A percentile compares a stretch with the other conserved stretches of the same genome.
Conservation (phyloP, 1,284 basidiomycete genomes). For the Cerioporus squamosus region DNA sequence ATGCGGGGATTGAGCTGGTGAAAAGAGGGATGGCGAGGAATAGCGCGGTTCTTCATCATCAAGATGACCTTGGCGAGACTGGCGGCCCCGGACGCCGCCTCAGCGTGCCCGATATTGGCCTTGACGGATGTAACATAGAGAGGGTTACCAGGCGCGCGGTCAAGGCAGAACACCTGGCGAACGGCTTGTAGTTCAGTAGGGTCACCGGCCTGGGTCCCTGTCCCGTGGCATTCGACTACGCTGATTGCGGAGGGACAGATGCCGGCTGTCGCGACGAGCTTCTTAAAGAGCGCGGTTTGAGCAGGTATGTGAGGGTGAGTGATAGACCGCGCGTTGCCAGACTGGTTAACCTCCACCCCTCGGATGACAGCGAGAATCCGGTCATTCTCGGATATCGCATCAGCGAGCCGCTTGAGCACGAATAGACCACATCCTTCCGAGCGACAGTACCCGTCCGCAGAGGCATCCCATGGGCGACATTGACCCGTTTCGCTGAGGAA, state of each 20-base stretch:
- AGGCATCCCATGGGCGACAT: slow-evolving; percentile 72
- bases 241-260: slow-evolving; percentile 52
- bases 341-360: slow-evolving; percentile 72
- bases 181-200: slow-evolving; percentile 66
- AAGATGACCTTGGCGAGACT: slow-evolving; percentile 72
- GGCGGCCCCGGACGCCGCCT: slow-evolving; percentile 74
- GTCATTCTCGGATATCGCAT: slow-evolving; percentile 68
- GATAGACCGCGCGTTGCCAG: slow-evolving; percentile 64
- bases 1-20: slow-evolving; percentile 61
- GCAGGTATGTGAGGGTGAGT: slow-evolving; percentile 71
- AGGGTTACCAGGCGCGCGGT: slow-evolving; percentile 48
- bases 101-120: slow-evolving; percentile 74
- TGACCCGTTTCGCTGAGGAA: slow-evolving; percentile 70
- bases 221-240: slow-evolving; percentile 75
- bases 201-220: slow-evolving; percentile 71
- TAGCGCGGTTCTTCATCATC: slow-evolving; percentile 60
- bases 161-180: slow-evolving; percentile 53
- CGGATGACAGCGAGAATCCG: slow-evolving; percentile 69
- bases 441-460: slow-evolving; percentile 74
- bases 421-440: slow-evolving; percentile 76
- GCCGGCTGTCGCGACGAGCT: slow-evolving; percentile 50
- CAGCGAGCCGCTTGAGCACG: slow-evolving; percentile 69
- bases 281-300: slow-evolving; percentile 57
- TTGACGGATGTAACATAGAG: slow-evolving; percentile 72
- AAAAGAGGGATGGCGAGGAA: slow-evolving; percentile 66